Evolutionary conservation across 257 asterid genomes (phyloP), one percentile per base, ranked within the genome.

Genomic region (Vinca minor): DNA sequence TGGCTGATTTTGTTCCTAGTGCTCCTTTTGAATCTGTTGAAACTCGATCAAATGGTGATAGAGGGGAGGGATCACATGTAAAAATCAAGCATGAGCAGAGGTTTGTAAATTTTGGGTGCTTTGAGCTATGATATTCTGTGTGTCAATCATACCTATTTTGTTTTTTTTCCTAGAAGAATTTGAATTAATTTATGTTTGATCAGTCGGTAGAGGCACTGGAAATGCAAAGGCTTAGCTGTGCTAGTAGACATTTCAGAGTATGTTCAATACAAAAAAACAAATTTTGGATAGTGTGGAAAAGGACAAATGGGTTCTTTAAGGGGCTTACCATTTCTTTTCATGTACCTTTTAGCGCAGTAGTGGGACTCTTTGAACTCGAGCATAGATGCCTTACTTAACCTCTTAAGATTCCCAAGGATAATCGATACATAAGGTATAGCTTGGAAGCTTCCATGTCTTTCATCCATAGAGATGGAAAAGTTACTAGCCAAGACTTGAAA

Each of bases 1-100:
- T 87, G 68, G 87, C 97, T 44, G 99, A 93, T 83, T 90, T 84
- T 76, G 92, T 89, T 64, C 96, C 99, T 29, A 89, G 99, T 66
- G 74, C 77, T 75, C 85, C 89, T 42, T 80, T 83, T 62, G 93
- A 86, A 73, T 74, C 84, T 59, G 35, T 74, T 67, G 79, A 74
- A 62, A 56, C 78, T 71, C 88, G 72, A 67, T 34, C 76, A 7
- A 63, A 60, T 58, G 71, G 69, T 28, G 86, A 83, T 44, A 76
- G 82, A 64, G 71, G 66, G 59, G 91, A 80, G 68, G 74, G 69
- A 62, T 80, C 86, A 68, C 79, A 61, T 71, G 62, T 69, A 31
- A 86, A 78, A 82, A 54, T 66, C 84, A 93, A 76, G 89, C 78
- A 65, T 21, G 88, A 72, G 54, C 77, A 71, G 29, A 76, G 84